Evolutionary conservation across 2,329 filamentous ascomycete genomes (phyloP), one percentile per base, ranked within the genome.

Genomic region (Daldinia eschscholtzii): DNA sequence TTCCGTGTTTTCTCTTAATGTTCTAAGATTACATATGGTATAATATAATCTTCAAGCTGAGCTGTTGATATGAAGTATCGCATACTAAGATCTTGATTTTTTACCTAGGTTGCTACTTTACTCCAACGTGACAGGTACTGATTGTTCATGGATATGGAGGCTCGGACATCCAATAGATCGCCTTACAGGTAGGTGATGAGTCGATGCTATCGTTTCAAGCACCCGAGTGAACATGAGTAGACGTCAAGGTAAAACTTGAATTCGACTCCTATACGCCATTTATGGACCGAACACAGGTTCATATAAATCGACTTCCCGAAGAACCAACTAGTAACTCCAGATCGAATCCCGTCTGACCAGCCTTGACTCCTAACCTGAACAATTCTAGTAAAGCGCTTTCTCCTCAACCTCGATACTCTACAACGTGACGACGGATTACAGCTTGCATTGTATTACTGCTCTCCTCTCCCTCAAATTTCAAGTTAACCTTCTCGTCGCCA

Each of bases 401-500:
- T 37, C 28, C 26, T 73, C 53, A 77, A 15, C 81, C 82, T 48
- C 89, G 83, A 73, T 92, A 92, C 75, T 95, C 92, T 57, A 95
- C 86, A 7, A 95, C 92, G 77, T 92, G 92, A 57, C 92, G 86
- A 66, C 91, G 83, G 73, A 92, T 91, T 26, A 95, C 92, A 71
- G 92, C 88, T 80, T 93, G 92, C 77, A 92, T 87, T 70, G 89
- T 93, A 73, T 89, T 90, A 70, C 84, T 87, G 75, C 91, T 91
- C 76, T 93, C 91, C 74, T 94, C 92, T 13, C 92, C 92, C 77
- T 95, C 93, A 74, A 95, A 95, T 70, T 92, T 89, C 71, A 95
- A 82, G 64, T 87, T 87, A 46, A 91, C 88, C 67, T 85, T 86
- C 44, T 84, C 76, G 68, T 84, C 78, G 42, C 82, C 82, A 63